A percentile compares a stretch with the other conserved stretches of the same genome.
phyloP scores from a whole-genome alignment of 225 moss, liverwort and hornwort genomes.

The Sphagnum tenellum region DNA sequence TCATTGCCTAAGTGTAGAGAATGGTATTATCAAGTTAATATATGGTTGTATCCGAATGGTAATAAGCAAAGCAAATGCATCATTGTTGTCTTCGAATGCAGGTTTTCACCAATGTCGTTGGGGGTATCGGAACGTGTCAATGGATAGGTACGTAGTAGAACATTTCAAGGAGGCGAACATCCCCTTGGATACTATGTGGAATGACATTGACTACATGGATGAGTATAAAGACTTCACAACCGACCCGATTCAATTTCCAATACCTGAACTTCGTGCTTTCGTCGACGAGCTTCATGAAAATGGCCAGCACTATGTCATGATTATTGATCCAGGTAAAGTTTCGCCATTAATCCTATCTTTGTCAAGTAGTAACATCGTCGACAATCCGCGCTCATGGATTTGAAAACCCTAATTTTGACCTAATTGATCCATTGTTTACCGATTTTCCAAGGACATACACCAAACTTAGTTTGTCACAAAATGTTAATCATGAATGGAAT shows the following conservation, averaged over 20 bases:
- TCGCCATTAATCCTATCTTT: too few relatives aligned
- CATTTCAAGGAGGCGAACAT: constrained; percentile 61
- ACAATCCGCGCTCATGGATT: too few relatives aligned
- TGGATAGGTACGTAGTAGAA: constrained; percentile 46
- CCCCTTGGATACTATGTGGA: constrained; percentile 83
- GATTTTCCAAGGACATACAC: too few relatives aligned
- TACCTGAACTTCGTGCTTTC: constrained; percentile 35
- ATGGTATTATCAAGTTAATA: too few relatives aligned
- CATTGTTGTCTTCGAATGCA: constrained; percentile 1
- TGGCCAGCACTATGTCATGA: constrained; percentile 63
- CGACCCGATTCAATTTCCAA: constrained; percentile 54
- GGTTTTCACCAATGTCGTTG: constrained; percentile 88
- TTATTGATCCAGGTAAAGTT: constrained; percentile 46
- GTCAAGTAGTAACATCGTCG: too few relatives aligned
- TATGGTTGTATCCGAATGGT: too few relatives aligned
- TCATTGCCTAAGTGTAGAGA: too few relatives aligned
- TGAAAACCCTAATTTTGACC: too few relatives aligned
- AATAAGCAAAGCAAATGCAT: too few relatives aligned
- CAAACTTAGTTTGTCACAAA: too few relatives aligned
- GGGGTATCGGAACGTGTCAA: constrained; percentile 62
- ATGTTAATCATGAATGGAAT: too few relatives aligned
- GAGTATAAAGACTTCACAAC: constrained; percentile 64
- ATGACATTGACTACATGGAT: constrained; percentile 82
- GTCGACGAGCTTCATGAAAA: constrained; percentile 49
- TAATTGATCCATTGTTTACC: too few relatives aligned